A percentile compares a stretch with the other conserved stretches of the same genome.
phyloP scores from a whole-genome alignment of 768 basidiomycete genomes.

The Amanita jacksonii region DNA sequence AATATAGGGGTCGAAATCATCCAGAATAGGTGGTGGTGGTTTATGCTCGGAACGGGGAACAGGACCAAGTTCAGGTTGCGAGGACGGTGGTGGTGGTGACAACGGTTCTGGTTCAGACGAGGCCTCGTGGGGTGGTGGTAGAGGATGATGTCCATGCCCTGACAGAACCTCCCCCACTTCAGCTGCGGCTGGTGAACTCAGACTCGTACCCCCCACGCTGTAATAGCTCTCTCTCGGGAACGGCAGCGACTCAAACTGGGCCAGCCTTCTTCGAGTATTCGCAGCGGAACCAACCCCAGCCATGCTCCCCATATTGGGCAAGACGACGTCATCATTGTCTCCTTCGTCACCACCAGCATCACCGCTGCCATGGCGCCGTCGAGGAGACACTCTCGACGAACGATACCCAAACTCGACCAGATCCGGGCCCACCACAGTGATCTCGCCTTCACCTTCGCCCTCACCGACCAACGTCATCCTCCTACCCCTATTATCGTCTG shows the following conservation, averaged over 20 bases:
- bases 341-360: background rate
- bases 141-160: no score
- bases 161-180: no score
- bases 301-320: background rate
- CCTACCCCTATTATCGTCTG: background rate
- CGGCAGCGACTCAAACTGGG: background rate
- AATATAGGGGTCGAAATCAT: conserved; percentile 1
- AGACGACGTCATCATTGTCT: background rate
- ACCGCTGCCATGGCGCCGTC: no score
- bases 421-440: background rate
- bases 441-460: background rate
- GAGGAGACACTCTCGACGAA: background rate
- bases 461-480: background rate
- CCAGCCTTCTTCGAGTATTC: background rate
- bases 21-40: background rate
- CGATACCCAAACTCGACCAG: background rate
- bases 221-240: conserved; percentile 1
- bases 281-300: background rate
- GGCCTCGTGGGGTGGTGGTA: background rate
- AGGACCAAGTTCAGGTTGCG: background rate
- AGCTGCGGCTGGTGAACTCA: no score
- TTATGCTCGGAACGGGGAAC: background rate
- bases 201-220: no score
- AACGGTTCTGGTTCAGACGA: background rate
- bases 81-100: background rate